A percentile compares a stretch with the other conserved stretches of the same genome.
phyloP scores from a whole-genome alignment of 257 asterid species.

The Nyctanthes arbortristis region DNA sequence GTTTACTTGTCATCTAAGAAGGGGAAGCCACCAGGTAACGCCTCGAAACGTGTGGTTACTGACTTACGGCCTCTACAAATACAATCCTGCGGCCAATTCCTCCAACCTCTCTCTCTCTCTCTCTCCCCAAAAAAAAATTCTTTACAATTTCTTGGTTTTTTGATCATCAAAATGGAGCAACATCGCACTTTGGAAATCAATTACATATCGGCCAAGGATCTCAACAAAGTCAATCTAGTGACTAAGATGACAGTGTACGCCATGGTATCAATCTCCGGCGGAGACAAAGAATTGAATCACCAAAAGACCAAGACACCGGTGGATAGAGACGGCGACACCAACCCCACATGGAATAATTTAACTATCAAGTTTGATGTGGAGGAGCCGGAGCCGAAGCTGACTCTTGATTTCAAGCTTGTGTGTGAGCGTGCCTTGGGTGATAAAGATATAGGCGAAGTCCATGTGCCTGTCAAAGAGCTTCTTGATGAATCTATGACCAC shows the following conservation, averaged over 20 bases:
- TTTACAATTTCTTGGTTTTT: neutral
- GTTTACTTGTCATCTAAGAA: too few relatives aligned
- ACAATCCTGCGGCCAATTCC: too few relatives aligned
- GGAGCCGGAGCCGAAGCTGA: conserved; percentile 30
- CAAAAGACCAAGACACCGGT: conserved; percentile 38
- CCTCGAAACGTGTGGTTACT: neutral
- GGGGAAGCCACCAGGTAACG: conserved; percentile 1
- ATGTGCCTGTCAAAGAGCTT: conserved; percentile 40
- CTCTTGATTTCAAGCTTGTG: conserved; percentile 30
- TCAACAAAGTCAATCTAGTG: conserved; percentile 45
- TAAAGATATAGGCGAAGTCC: conserved; percentile 47
- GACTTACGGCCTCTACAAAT: too few relatives aligned
- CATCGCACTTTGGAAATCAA: conserved; percentile 35
- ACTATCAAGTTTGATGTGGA: conserved; percentile 36
- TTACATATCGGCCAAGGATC: conserved; percentile 37
- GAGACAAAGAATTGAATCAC: conserved; percentile 5
- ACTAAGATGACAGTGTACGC: conserved; percentile 49
- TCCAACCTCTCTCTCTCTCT: neutral
- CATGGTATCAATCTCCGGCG: conserved; percentile 37
- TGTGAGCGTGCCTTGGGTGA: conserved; percentile 45
- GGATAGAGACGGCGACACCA: conserved; percentile 31
- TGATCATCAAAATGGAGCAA: conserved; percentile 36
- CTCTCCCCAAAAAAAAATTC: neutral
- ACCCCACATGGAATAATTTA: conserved; percentile 43
- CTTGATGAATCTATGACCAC: conserved; percentile 31